phyloP scores from a whole-genome alignment of 1,139 yeast species.

The Yamadazyma taylorii region DNA sequence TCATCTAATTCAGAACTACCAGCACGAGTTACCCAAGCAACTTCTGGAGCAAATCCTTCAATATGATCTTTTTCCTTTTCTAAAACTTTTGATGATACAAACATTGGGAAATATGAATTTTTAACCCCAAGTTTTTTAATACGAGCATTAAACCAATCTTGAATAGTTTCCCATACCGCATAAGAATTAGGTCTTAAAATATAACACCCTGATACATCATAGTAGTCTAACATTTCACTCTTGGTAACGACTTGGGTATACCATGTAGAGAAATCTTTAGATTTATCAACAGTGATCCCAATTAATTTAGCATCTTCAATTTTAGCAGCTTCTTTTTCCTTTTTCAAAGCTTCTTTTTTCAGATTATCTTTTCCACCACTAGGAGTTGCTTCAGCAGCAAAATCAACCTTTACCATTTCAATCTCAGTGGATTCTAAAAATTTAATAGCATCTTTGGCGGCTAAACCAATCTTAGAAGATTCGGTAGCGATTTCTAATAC shows the following conservation, averaged over 20 bases:
- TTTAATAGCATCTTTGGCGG: slow-evolving; percentile 51
- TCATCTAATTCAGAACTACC: slow-evolving; percentile 94
- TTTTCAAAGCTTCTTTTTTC: slow-evolving; percentile 25
- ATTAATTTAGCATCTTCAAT: slow-evolving; percentile 88
- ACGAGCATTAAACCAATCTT: slow-evolving; percentile 75
- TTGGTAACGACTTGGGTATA: slow-evolving; percentile 93
- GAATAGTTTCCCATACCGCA: slow-evolving; percentile 92
- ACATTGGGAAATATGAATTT: slow-evolving; percentile 98
- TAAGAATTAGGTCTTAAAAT: slow-evolving; percentile 96
- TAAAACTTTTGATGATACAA: slow-evolving; percentile 86
- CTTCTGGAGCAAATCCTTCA: slow-evolving; percentile 99
- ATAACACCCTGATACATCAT: slow-evolving; percentile 98
- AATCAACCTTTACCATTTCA: slow-evolving; percentile 59
- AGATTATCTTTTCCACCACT: slow-evolving; percentile 30
- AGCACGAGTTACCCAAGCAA: slow-evolving; percentile 99
- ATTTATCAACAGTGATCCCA: slow-evolving; percentile 94
- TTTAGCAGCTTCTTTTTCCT: slow-evolving; percentile 51
- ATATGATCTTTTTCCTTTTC: slow-evolving; percentile 98
- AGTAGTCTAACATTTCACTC: slow-evolving; percentile 98
- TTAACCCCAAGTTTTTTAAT: slow-evolving; percentile 89
- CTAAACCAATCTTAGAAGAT: slow-evolving; percentile 54
- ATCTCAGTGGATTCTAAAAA: slow-evolving; percentile 60
- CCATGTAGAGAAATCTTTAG: slow-evolving; percentile 93
- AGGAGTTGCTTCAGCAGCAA: slow-evolving; percentile 46
- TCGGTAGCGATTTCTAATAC: slow-evolving; percentile 61